phyloP scores from a whole-genome alignment of 176 grass and related monocot genomes.

The Tuctoria greenei region DNA sequence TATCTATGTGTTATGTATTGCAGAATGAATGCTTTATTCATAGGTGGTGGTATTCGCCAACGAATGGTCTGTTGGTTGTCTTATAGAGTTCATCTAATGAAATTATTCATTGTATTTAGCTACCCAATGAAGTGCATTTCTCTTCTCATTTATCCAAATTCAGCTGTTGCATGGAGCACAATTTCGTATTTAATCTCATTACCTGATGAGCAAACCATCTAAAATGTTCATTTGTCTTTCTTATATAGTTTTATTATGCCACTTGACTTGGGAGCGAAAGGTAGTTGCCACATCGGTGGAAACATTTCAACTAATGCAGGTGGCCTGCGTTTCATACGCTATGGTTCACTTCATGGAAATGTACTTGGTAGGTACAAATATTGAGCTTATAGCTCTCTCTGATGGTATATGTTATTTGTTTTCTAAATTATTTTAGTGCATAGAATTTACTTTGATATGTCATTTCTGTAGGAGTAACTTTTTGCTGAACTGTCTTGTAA shows the following conservation, averaged over 20 bases:
- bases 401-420: constrained; percentile 12
- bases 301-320: constrained; percentile 97
- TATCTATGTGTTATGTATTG: background rate
- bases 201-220: background rate
- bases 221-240: constrained; percentile 3
- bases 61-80: background rate
- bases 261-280: constrained; percentile 94
- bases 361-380: constrained; percentile 62
- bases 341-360: constrained; percentile 95
- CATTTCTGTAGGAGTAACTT: too few species aligned
- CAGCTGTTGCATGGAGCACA: background rate
- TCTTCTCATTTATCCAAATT: background rate
- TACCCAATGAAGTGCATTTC: background rate
- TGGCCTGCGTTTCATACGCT: constrained; percentile 87
- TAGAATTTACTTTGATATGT: too few species aligned
- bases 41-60: background rate
- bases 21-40: constrained; percentile 16
- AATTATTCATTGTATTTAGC: background rate
- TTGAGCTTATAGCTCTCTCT: constrained; percentile 9
- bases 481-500: too few species aligned
- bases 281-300: constrained; percentile 94
- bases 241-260: constrained; percentile 89
- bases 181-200: background rate
- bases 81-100: background rate
- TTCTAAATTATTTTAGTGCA: background rate